These are phyloP conservation scores for Penicillium lagena DNA, from an alignment of 495 filamentous ascomycete genomes.

Conservation along the genomic window DNA sequence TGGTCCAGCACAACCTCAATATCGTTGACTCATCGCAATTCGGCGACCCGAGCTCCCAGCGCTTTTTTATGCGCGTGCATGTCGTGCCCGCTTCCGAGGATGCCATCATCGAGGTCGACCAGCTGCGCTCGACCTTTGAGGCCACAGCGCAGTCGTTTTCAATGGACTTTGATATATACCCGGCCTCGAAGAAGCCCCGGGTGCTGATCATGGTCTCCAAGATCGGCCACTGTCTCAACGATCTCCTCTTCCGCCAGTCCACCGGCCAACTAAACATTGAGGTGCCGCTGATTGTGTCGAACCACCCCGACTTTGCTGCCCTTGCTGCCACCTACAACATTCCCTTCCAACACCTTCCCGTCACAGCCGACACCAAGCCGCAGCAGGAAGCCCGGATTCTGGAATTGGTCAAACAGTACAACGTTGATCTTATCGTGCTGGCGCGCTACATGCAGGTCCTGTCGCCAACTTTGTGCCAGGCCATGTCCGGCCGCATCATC, in stretches of 20 bases:
- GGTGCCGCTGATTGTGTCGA: conserved; percentile 60
- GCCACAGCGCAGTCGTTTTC: conserved; percentile 48
- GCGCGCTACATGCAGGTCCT: conserved; percentile 85
- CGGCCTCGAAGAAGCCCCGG: conserved; percentile 54
- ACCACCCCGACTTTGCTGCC: conserved; percentile 63
- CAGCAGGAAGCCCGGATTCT: conserved; percentile 61
- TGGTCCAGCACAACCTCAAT: conserved; percentile 59
- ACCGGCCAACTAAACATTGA: conserved; percentile 57
- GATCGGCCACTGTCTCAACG: conserved; percentile 74
- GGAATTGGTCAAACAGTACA: conserved; percentile 53
- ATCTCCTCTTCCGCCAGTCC: conserved; percentile 65
- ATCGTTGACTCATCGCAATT: conserved; percentile 72
- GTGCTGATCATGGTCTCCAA: conserved; percentile 79
- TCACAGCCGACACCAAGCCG: conserved; percentile 60
- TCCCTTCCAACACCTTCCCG: conserved; percentile 66
- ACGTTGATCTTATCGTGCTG: conserved; percentile 66
- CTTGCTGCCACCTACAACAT: conserved; percentile 65
- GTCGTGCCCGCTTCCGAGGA: conserved; percentile 45
- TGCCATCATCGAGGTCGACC: conserved; percentile 34
- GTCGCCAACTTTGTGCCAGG: conserved; percentile 59
- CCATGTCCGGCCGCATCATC: conserved; percentile 70
- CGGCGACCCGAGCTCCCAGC: conserved; percentile 55
- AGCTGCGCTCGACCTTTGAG: conserved; percentile 40
- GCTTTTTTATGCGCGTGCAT: conserved; percentile 75
- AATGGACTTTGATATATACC: conserved; percentile 58